These are phyloP conservation scores for Blastocystis hominis DNA, from an alignment of 352 stramenopile species.

Conservation along the genomic window DNA sequence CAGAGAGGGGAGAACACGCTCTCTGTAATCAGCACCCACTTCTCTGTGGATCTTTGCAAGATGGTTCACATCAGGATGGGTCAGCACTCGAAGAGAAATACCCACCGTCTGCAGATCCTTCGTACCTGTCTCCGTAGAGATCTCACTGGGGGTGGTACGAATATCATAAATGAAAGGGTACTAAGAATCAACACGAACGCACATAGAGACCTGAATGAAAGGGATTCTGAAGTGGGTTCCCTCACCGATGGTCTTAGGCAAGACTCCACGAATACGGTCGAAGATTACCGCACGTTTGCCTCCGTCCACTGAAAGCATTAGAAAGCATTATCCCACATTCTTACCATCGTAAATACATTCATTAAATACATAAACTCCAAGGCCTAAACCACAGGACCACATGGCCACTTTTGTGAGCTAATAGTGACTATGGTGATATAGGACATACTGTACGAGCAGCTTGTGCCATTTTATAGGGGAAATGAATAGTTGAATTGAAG, in stretches of 20 bases:
- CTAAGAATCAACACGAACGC: conserved; percentile 64
- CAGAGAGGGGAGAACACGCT: conserved; percentile 96
- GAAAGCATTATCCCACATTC: not conserved
- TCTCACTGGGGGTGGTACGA: conserved; percentile 87
- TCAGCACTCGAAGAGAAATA: conserved; percentile 90
- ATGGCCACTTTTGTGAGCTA: conserved; percentile 53
- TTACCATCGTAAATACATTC: conserved; percentile 49
- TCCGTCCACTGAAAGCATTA: conserved; percentile 76
- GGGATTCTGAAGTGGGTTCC: conserved; percentile 98
- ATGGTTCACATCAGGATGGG: conserved; percentile 82
- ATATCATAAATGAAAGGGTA: conserved; percentile 96
- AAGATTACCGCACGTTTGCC: conserved; percentile 97
- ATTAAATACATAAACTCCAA: not conserved
- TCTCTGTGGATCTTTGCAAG: conserved; percentile 89
- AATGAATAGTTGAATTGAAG: not conserved
- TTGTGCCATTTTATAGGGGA: conserved; percentile 39
- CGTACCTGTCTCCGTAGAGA: conserved; percentile 87
- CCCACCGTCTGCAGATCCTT: conserved; percentile 98
- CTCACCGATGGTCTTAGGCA: conserved; percentile 84
- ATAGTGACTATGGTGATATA: not conserved
- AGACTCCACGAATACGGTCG: conserved; percentile 90
- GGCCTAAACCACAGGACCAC: conserved; percentile 34
- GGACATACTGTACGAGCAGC: conserved; percentile 31
- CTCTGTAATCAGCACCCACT: conserved; percentile 91
- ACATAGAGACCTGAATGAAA: conserved; percentile 72